Evolutionary conservation across 805 yeast genomes (phyloP).

Genomic region (Yarrowia alimentaria): DNA sequence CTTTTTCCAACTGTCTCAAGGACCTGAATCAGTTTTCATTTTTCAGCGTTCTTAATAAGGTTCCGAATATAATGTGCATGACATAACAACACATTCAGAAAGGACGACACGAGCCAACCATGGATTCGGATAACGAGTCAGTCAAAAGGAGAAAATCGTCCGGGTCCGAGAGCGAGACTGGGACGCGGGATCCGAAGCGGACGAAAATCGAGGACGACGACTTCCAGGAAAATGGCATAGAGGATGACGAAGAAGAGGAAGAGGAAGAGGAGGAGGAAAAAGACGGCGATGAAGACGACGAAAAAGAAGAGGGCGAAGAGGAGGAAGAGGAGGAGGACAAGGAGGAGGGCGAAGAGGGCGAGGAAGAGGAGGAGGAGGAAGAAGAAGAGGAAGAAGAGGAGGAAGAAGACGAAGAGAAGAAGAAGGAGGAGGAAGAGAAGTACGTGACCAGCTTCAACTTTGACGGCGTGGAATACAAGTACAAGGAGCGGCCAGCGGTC

Average conservation of each 20-base stretch:
- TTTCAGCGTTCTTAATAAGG: too few relatives aligned
- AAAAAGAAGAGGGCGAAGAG: not conserved
- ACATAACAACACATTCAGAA: slow-evolving; percentile 9
- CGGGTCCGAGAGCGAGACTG: slow-evolving; percentile 23
- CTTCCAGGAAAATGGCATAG: slow-evolving; percentile 32
- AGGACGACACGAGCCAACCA: slow-evolving; percentile 16
- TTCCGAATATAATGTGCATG: not conserved
- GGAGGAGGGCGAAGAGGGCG: slow-evolving; percentile 10
- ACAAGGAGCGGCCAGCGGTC: slow-evolving; percentile 90
- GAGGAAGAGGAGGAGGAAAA: slow-evolving; percentile 31
- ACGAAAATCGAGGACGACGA: slow-evolving; percentile 36
- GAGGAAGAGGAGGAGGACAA: slow-evolving; percentile 22
- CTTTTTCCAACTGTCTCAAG: too few relatives aligned
- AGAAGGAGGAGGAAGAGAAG: slow-evolving; percentile 38
- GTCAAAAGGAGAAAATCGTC: slow-evolving; percentile 24
- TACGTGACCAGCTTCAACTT: slow-evolving; percentile 53
- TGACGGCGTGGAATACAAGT: slow-evolving; percentile 78
- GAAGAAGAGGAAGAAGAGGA: slow-evolving; percentile 34
- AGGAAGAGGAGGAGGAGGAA: slow-evolving; percentile 5
- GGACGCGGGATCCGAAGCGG: slow-evolving; percentile 22
- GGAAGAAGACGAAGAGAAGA: slow-evolving; percentile 35
- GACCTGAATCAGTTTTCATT: too few relatives aligned
- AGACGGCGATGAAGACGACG: slow-evolving; percentile 29
- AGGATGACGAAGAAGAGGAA: slow-evolving; percentile 31
- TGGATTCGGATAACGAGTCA: slow-evolving; percentile 27